phyloP scores from a whole-genome alignment of 2,329 filamentous ascomycete species.

The Rutstroemia sp. region DNA sequence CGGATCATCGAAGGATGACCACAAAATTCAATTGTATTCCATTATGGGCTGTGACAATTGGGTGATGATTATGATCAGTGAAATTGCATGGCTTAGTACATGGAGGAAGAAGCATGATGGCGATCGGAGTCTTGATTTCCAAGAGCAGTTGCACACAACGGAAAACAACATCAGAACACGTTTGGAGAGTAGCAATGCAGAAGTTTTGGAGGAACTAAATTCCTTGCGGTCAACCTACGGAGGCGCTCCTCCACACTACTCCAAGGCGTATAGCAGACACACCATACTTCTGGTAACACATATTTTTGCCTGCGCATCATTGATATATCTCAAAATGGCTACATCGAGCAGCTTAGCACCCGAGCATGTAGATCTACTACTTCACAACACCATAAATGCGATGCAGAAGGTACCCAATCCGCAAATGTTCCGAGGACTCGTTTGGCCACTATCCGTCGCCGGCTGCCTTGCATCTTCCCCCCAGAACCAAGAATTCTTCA shows the following conservation, averaged over 20 bases:
- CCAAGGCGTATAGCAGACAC: slow-evolving; percentile 5
- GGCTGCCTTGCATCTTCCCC: slow-evolving; percentile 16
- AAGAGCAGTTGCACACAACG: background rate
- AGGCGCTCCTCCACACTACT: background rate
- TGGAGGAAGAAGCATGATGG: slow-evolving; percentile 47
- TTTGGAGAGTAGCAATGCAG: background rate
- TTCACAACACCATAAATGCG: slow-evolving; percentile 11
- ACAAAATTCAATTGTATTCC: slow-evolving; percentile 37
- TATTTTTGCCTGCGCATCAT: slow-evolving; percentile 14
- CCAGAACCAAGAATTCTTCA: slow-evolving; percentile 15
- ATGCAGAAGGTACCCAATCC: slow-evolving; percentile 11
- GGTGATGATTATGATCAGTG: slow-evolving; percentile 43
- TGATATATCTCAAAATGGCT: slow-evolving; percentile 16
- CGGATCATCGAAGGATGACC: background rate
- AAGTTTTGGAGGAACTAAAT: background rate
- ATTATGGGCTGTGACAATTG: slow-evolving; percentile 50
- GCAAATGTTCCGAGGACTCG: slow-evolving; percentile 10
- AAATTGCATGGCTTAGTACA: slow-evolving; percentile 43
- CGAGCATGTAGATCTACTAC: background rate
- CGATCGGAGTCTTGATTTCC: slow-evolving; percentile 28
- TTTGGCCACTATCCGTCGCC: slow-evolving; percentile 18
- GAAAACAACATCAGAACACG: background rate
- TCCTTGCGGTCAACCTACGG: background rate
- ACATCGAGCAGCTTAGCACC: background rate
- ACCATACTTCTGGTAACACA: slow-evolving; percentile 10